Evolutionary conservation across 208 protist genomes (phyloP).

Genomic region (Eutreptiella sp.): DNA sequence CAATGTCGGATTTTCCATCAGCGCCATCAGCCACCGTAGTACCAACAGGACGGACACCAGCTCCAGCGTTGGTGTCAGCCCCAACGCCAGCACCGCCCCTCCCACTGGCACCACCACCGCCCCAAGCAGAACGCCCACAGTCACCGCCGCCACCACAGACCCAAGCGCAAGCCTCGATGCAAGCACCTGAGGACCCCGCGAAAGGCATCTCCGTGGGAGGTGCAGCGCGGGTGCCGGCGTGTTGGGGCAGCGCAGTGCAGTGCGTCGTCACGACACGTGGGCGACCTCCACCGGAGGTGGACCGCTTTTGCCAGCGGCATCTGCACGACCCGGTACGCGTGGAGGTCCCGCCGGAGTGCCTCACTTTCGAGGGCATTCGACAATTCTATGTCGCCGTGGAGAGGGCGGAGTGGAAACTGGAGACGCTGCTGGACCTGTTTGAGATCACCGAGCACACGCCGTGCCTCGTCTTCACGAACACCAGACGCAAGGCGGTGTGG

Average conservation of each 20-base stretch:
- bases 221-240: conserved; percentile 57
- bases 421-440: conserved; percentile 51
- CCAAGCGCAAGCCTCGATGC: too few species aligned
- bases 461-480: conserved; percentile 53
- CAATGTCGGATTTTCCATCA: too few species aligned
- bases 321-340: conserved; percentile 58
- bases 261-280: conserved; percentile 44
- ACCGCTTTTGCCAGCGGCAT: conserved; percentile 53
- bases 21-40: too few species aligned
- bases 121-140: too few species aligned
- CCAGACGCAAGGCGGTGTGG: conserved; percentile 38
- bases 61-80: too few species aligned
- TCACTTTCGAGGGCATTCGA: conserved; percentile 43
- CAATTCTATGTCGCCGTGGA: conserved; percentile 55
- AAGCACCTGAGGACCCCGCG: conserved; percentile 49
- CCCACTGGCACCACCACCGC: too few species aligned
- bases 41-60: too few species aligned
- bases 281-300: conserved; percentile 54
- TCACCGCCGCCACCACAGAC: too few species aligned
- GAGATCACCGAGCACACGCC: conserved; percentile 42
- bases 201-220: conserved; percentile 43
- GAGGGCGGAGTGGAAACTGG: conserved; percentile 44
- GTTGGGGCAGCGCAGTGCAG: conserved; percentile 22
- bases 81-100: too few species aligned
- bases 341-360: conserved; percentile 49